Evolutionary conservation across 257 asterid genomes (phyloP).

Genomic region (Handroanthus guayacan): DNA sequence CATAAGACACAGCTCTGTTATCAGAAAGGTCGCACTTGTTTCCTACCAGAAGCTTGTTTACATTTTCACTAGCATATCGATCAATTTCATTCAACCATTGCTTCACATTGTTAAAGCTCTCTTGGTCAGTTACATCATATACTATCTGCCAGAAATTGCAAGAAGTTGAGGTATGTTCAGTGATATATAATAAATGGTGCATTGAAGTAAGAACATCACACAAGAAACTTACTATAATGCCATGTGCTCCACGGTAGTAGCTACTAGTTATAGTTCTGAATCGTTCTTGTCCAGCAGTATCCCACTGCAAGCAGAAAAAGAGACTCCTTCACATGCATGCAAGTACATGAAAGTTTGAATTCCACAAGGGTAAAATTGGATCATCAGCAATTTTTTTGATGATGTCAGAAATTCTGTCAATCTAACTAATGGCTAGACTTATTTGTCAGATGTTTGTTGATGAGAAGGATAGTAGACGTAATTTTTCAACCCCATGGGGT

Average conservation of each 20-base stretch:
- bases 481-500: background rate
- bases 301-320: constrained; percentile 63
- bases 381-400: no score
- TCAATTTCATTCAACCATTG: constrained; percentile 88
- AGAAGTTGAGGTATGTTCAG: constrained; percentile 6
- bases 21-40: constrained; percentile 75
- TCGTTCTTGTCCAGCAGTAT: constrained; percentile 95
- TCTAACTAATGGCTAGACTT: no score
- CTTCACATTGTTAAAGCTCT: constrained; percentile 85
- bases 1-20: constrained; percentile 74
- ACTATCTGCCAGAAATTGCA: constrained; percentile 56
- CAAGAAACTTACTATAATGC: constrained; percentile 68
- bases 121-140: constrained; percentile 81
- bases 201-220: constrained; percentile 1
- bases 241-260: constrained; percentile 95
- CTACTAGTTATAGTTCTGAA: constrained; percentile 91
- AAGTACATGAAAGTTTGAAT: no score
- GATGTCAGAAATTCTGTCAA: no score
- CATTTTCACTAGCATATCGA: constrained; percentile 86
- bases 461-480: background rate
- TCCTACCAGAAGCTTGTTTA: constrained; percentile 85
- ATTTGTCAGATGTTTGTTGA: no score
- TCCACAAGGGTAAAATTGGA: no score
- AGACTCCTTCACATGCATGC: no score
- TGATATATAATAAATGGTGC: background rate